These are phyloP conservation scores for Heliocybe sulcata DNA, from an alignment of 1,284 basidiomycete species.

Conservation along the genomic window DNA sequence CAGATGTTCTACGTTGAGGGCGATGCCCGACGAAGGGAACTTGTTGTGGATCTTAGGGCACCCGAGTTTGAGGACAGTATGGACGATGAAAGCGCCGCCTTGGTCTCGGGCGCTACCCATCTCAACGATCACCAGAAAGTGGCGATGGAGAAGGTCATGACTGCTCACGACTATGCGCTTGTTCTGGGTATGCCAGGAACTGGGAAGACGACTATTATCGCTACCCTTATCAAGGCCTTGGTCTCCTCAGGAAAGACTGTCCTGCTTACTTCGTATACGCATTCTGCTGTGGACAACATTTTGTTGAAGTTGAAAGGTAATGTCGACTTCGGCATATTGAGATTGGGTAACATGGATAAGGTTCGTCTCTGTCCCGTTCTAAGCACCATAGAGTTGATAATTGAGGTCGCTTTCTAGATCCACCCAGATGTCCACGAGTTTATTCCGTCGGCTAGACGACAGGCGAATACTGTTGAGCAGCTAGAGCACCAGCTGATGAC, in stretches of 20 bases:
- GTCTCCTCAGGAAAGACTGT: conserved; percentile 83
- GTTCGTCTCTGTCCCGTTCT: conserved; percentile 25
- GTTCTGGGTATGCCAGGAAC: conserved; percentile 98
- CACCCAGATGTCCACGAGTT: conserved; percentile 73
- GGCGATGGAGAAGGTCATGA: conserved; percentile 72
- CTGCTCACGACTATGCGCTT: conserved; percentile 85
- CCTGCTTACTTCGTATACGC: conserved; percentile 89
- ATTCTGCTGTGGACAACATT: conserved; percentile 97
- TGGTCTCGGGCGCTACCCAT: conserved; percentile 7
- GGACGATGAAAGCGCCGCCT: neutral
- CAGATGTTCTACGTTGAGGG: conserved; percentile 81
- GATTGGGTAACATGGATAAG: conserved; percentile 90
- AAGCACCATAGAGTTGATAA: neutral
- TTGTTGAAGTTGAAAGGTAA: conserved; percentile 66
- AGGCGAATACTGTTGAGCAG: conserved; percentile 63
- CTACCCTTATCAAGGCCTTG: conserved; percentile 78
- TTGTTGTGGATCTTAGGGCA: conserved; percentile 75
- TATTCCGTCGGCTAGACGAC: conserved; percentile 51
- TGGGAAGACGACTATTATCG: conserved; percentile 95
- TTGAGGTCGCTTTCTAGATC: conserved; percentile 38
- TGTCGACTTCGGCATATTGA: conserved; percentile 59
- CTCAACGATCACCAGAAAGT: conserved; percentile 74
- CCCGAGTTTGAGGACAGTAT: conserved; percentile 52
- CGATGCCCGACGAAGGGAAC: conserved; percentile 52
- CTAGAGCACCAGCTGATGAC: conserved; percentile 75